A percentile compares a stretch with the other conserved stretches of the same genome.
phyloP scores from a whole-genome alignment of 352 stramenopile species.

The Pythium pectinolyticum region DNA sequence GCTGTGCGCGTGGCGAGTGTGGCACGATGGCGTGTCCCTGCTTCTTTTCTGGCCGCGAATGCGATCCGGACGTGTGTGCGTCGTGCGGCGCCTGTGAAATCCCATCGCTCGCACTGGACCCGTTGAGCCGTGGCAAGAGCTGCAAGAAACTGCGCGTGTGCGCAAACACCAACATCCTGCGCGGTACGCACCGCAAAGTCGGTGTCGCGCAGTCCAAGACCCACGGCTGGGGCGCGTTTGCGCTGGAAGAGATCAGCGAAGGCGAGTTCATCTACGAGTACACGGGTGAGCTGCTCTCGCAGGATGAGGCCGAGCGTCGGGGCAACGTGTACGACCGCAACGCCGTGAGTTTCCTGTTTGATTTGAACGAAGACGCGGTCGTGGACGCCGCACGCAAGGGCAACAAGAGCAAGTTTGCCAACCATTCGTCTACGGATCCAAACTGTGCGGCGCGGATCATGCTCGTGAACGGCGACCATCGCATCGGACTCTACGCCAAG shows the following conservation, averaged over 20 bases:
- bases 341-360: conserved; percentile 93
- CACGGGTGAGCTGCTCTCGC: conserved; percentile 90
- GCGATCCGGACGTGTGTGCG: conserved; percentile 64
- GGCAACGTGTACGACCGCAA: conserved; percentile 90
- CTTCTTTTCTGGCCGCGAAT: conserved; percentile 69
- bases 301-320: conserved; percentile 84
- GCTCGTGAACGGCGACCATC: conserved; percentile 89
- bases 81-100: conserved; percentile 71
- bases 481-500: conserved; percentile 93
- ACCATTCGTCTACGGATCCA: conserved; percentile 74
- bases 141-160: conserved; percentile 48
- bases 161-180: conserved; percentile 70
- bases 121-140: conserved; percentile 31
- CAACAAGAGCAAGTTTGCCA: conserved; percentile 95
- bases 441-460: conserved; percentile 90
- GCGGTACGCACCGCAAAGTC: conserved; percentile 50
- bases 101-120: conserved; percentile 44
- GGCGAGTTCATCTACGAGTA: conserved; percentile 87
- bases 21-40: conserved; percentile 63
- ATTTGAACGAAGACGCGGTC: conserved; percentile 91
- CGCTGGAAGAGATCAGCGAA: conserved; percentile 47
- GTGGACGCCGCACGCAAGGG: conserved; percentile 94
- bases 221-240: conserved; percentile 77
- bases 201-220: conserved; percentile 59
- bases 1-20: conserved; percentile 58